Evolutionary conservation across 2,329 filamentous ascomycete species (phyloP), one percentile per base, ranked within the genome.

Genomic region (Penicillium sp.): DNA sequence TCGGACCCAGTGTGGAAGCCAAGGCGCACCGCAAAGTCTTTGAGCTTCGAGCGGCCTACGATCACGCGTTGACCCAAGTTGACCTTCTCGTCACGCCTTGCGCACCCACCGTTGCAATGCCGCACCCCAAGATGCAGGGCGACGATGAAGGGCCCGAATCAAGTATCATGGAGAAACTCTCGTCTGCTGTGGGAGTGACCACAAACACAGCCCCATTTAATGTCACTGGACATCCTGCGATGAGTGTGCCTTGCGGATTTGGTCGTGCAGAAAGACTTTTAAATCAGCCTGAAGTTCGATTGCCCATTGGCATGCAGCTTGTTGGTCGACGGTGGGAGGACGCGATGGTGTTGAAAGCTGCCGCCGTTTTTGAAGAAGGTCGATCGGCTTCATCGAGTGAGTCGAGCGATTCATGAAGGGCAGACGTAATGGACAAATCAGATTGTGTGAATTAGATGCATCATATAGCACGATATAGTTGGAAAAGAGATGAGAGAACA

Each of bases 251-350:
- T 5, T 78, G 77, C 38, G 70, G 80, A 2, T 69, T 66, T 52
- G 57, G 57, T 30, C 45, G n/a, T 2, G 48, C 33, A 25, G 40
- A 43, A 10, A 43, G 19, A 25, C 40, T 5, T 28, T 7, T 22
- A n/a, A 56, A 54, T 52, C 30, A 26, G 10, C 28, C 48, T 3
- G 62, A 52, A 42, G 53, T 59, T n/a, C 7, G 70, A 59, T 65
- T 87, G 26, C 85, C 84, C 0, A 81, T 85, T 4, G 82, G 84
- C 0, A 78, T 86, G 77, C 84, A 87, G 64, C 77, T 87, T 38
- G 79, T 87, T 10, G 83, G 81, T 7, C 69, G 64, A 49, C 63
- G 70, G 19, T 75, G 69, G 67, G 68, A 73, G 42, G 70, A 73
- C 43, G 42, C 66, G 37, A 57, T 40, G n/a, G 57, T 75, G 14